Percentiles rank a stretch among this genome's conserved stretches.
phyloP scores from a whole-genome alignment of 2,329 filamentous ascomycete species.

The Pyrenophora tritici-repentis region DNA sequence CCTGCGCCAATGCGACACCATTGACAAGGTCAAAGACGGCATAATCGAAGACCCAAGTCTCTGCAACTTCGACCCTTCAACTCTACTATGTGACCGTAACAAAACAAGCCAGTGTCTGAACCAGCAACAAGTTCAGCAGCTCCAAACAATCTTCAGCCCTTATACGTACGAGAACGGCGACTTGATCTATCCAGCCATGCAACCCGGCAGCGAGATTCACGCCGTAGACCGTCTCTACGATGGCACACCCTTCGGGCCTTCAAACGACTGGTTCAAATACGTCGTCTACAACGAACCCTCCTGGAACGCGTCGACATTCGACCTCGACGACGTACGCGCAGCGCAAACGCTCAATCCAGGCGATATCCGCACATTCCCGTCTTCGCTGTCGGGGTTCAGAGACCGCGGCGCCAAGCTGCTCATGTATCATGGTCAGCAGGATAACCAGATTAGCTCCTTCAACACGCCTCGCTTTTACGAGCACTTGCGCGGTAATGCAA shows the following conservation, averaged over 20 bases:
- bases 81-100: conserved; percentile 42
- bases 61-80: conserved; percentile 45
- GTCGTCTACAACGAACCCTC: conserved; percentile 49
- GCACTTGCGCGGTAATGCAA: conserved; percentile 36
- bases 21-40: conserved; percentile 56
- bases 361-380: conserved; percentile 45
- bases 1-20: conserved; percentile 55
- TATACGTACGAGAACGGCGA: conserved; percentile 50
- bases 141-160: conserved; percentile 50
- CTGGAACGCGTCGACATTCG: conserved; percentile 29
- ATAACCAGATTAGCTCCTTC: conserved; percentile 52
- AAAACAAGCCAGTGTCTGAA: conserved; percentile 48
- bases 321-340: conserved; percentile 28
- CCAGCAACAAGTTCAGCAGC: conserved; percentile 48
- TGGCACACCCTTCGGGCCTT: conserved; percentile 46
- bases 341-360: conserved; percentile 44
- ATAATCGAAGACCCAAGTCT: conserved; percentile 53
- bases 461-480: conserved; percentile 55
- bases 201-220: conserved; percentile 52
- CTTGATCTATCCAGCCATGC: conserved; percentile 55
- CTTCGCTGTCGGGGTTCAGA: conserved; percentile 39
- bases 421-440: conserved; percentile 51
- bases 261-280: conserved; percentile 53
- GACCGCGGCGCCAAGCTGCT: conserved; percentile 52
- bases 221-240: conserved; percentile 46